phyloP scores from a whole-genome alignment of 805 yeast genomes.

The Nakazawaea populi region DNA sequence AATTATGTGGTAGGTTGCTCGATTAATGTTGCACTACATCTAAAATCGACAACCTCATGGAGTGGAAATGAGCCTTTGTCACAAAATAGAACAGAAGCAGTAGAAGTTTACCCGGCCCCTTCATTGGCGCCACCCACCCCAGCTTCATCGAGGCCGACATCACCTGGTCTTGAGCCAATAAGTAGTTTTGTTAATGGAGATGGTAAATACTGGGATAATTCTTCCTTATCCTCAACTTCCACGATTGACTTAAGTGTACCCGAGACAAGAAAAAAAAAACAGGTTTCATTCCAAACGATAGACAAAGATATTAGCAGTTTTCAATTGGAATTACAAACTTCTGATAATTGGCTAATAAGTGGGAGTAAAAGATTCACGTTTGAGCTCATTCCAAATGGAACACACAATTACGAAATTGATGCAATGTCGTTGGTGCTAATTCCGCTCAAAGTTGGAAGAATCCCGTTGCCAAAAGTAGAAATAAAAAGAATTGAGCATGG shows the following conservation, averaged over 20 bases:
- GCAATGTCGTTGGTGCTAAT: constrained; percentile 43
- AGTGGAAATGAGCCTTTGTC: constrained; percentile 5
- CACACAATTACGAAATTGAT: constrained; percentile 1
- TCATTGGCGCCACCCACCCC: constrained; percentile 5
- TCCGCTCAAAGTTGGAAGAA: constrained; percentile 73
- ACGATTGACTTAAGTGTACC: constrained; percentile 5
- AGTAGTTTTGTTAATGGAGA: constrained; percentile 3
- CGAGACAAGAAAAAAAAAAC: constrained; percentile 17
- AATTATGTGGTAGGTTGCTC: constrained; percentile 62
- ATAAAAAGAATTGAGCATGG: constrained; percentile 27
- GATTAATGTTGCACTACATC: constrained; percentile 35
- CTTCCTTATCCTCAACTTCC: constrained; percentile 5
- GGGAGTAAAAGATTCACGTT: constrained; percentile 61
- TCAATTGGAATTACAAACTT: constrained; percentile 19
- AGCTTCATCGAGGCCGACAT: constrained; percentile 1
- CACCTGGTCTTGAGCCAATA: constrained; percentile 7
- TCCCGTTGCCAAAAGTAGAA: constrained; percentile 59
- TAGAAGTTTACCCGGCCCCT: not conserved
- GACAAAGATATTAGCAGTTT: not conserved
- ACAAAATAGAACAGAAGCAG: not conserved
- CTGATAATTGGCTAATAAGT: constrained; percentile 74
- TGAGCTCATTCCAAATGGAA: constrained; percentile 21
- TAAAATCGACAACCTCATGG: constrained; percentile 46
- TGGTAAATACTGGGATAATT: not conserved
- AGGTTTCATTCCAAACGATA: constrained; percentile 22